These are phyloP conservation scores for Fonsecaea pedrosoi DNA, from an alignment of 2,329 filamentous ascomycete genomes.

Conservation along the genomic window DNA sequence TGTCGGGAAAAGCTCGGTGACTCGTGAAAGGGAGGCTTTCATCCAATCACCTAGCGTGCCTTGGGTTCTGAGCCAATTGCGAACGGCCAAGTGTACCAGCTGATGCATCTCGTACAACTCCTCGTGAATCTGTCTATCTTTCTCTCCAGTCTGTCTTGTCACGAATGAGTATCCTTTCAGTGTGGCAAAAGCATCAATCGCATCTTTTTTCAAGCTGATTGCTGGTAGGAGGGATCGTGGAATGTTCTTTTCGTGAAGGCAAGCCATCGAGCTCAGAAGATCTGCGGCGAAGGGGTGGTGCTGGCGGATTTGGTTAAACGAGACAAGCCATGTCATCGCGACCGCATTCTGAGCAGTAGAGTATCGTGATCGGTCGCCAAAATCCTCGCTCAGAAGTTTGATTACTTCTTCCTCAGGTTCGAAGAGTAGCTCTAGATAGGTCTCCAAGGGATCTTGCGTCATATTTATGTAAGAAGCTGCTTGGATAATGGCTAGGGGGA, in stretches of 20 bases:
- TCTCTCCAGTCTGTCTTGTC: constrained; percentile 14
- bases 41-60: constrained; percentile 33
- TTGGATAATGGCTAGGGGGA: constrained; percentile 42
- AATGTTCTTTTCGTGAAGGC: constrained; percentile 44
- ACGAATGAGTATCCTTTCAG: constrained; percentile 47
- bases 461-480: constrained; percentile 39
- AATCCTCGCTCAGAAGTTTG: constrained; percentile 45
- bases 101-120: constrained; percentile 42
- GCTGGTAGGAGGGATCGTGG: constrained; percentile 45
- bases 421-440: constrained; percentile 38
- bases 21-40: constrained; percentile 31
- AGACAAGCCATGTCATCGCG: constrained; percentile 48
- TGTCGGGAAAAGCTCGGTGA: constrained; percentile 41
- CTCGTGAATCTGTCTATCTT: not conserved
- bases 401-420: constrained; percentile 41
- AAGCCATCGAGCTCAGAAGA: constrained; percentile 48
- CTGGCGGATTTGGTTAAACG: constrained; percentile 46
- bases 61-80: constrained; percentile 44
- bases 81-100: constrained; percentile 46
- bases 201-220: constrained; percentile 34
- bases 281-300: constrained; percentile 45
- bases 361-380: constrained; percentile 45
- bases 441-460: constrained; percentile 24
- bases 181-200: constrained; percentile 43
- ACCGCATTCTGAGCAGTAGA: constrained; percentile 44